Evolutionary conservation across 1,139 yeast species (phyloP), one percentile per base, ranked within the genome.

Genomic region (Yamadazyma siamensis): DNA sequence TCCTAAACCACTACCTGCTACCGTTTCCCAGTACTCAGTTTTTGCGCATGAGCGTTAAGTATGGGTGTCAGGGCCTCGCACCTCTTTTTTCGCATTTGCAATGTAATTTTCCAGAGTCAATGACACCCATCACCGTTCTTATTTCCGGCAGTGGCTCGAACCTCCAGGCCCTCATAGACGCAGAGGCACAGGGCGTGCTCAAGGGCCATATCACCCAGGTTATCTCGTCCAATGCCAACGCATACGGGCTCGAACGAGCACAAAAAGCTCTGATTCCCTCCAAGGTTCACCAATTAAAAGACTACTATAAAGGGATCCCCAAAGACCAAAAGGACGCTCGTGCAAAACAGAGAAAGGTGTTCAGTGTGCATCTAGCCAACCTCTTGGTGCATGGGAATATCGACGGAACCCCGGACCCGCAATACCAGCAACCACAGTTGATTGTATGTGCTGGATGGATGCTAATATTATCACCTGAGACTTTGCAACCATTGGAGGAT

Each of bases 371-470:
- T 40, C 69, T 91, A 33, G 91, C 95, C 9, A 65, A 73, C 28
- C 55, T 81, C 24, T 74, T 91, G 25, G 58, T 86, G 17, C 51
- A 60, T 31, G 79, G 78, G 4, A 49, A 55, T 26, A 54, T 56
- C 22, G 59, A 57, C 12, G 72, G 63, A 11, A 35, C 29, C 2
- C 13, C 26, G n/a, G 50, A 46, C 18, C 39, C 47, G 6, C 39
- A 44, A 5, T 66, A 73, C 36, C 58, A 55, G 25, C 64, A 65
- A 45, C 97, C 98, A 3, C 84, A 83, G 44, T 67, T 91, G 42
- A 79, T 91, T 28, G 96, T 91, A 6, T 91, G 98, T 61, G 98
- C 98, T 6, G 98, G 98, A 2, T 91, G 98, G 97, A 82, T 91
- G 91, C 73, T 91, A 35, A 91, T 91, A 38, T 68, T 91, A 41